Percentiles rank a stretch among this genome's conserved stretches.
Conservation (phyloP, 2,329 filamentous ascomycete genomes). For the Paraphaeosphaeria sporulosa region DNA sequence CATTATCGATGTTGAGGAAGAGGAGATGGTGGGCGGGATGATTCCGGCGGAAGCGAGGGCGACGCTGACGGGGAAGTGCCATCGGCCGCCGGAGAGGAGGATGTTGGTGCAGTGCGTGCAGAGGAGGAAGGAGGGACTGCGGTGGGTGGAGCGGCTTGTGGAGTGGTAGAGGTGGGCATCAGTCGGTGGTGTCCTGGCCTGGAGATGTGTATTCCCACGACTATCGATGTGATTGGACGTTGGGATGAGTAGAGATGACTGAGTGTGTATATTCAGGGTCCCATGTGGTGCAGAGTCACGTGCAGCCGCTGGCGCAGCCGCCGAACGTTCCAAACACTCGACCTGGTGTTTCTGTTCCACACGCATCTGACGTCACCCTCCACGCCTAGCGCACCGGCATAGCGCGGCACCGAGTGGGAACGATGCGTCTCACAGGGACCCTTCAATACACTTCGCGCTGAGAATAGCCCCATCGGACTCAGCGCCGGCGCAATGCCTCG, state of each 20-base stretch:
- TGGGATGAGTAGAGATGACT: no score
- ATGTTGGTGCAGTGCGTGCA: constrained; percentile 21
- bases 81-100: constrained; percentile 15
- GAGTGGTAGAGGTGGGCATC: constrained; percentile 11
- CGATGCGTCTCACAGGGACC: background rate
- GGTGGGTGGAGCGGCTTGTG: constrained; percentile 19
- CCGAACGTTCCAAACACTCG: no score
- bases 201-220: no score
- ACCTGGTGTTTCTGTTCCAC: no score
- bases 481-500: background rate
- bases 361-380: no score
- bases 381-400: background rate
- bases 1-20: constrained; percentile 22
- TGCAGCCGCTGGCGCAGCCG: no score
- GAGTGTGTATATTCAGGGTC: no score
- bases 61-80: constrained; percentile 20
- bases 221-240: no score
- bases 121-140: constrained; percentile 9
- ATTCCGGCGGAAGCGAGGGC: constrained; percentile 19
- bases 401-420: background rate
- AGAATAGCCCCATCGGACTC: background rate
- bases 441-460: background rate
- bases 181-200: background rate
- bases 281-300: no score
- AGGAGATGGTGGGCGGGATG: constrained; percentile 16